Percentiles rank a stretch among this genome's conserved stretches.
These are phyloP conservation scores for Phalaenopsis aphrodite DNA, from an alignment of 106 monocot species.

Conservation along the genomic window DNA sequence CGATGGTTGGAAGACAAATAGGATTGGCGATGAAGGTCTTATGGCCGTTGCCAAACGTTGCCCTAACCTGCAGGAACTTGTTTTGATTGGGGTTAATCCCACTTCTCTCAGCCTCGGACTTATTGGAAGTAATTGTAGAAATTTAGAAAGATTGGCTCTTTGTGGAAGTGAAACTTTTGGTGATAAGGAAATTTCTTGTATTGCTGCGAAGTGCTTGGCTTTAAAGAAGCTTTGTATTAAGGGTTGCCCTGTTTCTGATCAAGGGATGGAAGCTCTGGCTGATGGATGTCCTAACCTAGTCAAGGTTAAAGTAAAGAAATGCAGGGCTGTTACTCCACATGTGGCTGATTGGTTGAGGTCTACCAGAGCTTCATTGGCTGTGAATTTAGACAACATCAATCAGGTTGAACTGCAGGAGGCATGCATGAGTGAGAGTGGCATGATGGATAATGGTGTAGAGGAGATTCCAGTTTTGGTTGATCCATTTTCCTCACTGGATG, in stretches of 20 bases:
- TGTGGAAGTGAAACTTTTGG: slow-evolving; percentile 72
- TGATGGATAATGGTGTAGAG: slow-evolving; percentile 47
- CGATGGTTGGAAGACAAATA: slow-evolving; percentile 78
- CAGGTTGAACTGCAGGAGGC: slow-evolving; percentile 31
- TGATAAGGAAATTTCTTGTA: slow-evolving; percentile 74
- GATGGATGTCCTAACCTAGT: slow-evolving; percentile 71
- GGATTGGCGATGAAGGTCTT: slow-evolving; percentile 64
- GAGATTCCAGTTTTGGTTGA: slow-evolving; percentile 20
- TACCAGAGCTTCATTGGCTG: slow-evolving; percentile 44
- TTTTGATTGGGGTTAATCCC: slow-evolving; percentile 84
- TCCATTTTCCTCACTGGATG: slow-evolving; percentile 23
- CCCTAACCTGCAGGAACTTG: slow-evolving; percentile 63
- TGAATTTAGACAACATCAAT: slow-evolving; percentile 45
- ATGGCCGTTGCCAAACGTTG: slow-evolving; percentile 33
- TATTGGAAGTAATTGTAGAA: slow-evolving; percentile 51
- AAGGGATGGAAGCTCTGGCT: slow-evolving; percentile 62
- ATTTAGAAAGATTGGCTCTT: slow-evolving; percentile 52
- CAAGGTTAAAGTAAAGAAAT: slow-evolving; percentile 88
- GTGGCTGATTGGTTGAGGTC: slow-evolving; percentile 52
- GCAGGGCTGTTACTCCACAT: slow-evolving; percentile 51
- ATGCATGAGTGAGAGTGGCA: slow-evolving; percentile 38
- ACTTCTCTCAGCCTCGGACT: slow-evolving; percentile 44
- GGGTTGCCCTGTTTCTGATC: slow-evolving; percentile 67
- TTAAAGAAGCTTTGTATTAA: slow-evolving; percentile 81
- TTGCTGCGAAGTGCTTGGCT: slow-evolving; percentile 63